A percentile compares a stretch with the other conserved stretches of the same genome.
phyloP scores from a whole-genome alignment of 2,329 filamentous ascomycete genomes.

The Apiospora saccharicola region DNA sequence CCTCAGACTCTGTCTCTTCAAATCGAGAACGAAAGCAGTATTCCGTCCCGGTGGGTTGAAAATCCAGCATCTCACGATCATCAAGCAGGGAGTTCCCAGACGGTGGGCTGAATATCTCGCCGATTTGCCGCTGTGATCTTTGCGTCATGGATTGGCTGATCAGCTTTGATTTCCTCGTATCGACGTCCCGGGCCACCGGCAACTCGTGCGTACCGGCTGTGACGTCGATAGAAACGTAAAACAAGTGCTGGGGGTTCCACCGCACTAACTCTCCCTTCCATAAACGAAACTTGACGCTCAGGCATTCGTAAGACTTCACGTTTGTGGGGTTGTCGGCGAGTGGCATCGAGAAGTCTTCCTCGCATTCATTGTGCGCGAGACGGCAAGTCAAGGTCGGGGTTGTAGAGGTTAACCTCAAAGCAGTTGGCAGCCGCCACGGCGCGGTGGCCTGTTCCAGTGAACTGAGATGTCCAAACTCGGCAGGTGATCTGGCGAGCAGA shows the following conservation, averaged over 20 bases:
- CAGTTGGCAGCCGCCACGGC: background rate
- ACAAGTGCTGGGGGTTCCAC: background rate
- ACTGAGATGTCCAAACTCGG: background rate
- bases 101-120: background rate
- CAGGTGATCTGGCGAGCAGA: background rate
- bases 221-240: background rate
- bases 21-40: background rate
- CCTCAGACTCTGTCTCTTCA: background rate
- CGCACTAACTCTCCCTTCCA: background rate
- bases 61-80: background rate
- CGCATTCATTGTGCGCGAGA: rapidly evolving
- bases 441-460: background rate
- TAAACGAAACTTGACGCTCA: background rate
- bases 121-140: background rate
- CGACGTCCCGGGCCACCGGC: background rate
- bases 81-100: background rate
- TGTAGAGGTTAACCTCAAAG: background rate
- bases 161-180: background rate
- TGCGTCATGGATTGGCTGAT: background rate
- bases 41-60: background rate
- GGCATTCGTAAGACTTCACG: too few relatives aligned
- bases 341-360: background rate
- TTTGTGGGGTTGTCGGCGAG: background rate
- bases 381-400: background rate
- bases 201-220: background rate